A percentile compares a stretch with the other conserved stretches of the same genome.
phyloP scores from a whole-genome alignment of 2,329 filamentous ascomycete genomes.

The Aspergillus jensenii region DNA sequence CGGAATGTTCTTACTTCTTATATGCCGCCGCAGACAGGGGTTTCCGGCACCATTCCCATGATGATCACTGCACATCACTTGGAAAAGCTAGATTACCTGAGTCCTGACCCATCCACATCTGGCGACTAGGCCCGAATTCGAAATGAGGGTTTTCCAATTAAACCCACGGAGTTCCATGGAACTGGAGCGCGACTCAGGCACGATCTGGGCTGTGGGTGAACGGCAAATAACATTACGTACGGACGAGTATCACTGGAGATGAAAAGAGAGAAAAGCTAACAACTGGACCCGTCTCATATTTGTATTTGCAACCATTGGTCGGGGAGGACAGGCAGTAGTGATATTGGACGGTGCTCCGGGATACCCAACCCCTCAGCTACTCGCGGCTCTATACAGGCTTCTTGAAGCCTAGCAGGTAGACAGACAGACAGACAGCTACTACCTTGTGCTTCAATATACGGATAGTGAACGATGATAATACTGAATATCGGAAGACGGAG shows the following conservation, averaged over 20 bases:
- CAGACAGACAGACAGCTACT: too few species aligned
- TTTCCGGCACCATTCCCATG: neutral
- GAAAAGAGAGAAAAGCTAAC: neutral
- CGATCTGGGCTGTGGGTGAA: neutral
- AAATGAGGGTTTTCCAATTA: neutral
- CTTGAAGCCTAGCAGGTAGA: neutral
- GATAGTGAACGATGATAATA: neutral
- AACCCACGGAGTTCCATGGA: neutral
- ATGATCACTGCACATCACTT: neutral
- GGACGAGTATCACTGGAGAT: neutral
- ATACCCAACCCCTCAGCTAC: neutral
- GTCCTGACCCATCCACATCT: too few species aligned
- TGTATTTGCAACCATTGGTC: neutral
- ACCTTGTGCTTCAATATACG: neutral
- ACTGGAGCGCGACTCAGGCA: neutral
- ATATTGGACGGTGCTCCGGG: neutral
- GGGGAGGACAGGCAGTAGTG: neutral
- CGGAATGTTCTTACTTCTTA: constrained; percentile 7
- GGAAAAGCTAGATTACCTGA: too few species aligned
- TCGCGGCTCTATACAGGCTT: neutral
- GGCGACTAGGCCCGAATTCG: too few species aligned
- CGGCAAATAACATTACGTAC: too few species aligned
- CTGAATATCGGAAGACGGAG: neutral
- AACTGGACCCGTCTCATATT: neutral
- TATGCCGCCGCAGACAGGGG: constrained; percentile 9